Percentiles rank a stretch among this genome's conserved stretches.
phyloP scores from a whole-genome alignment of 345 rosid species.

The Corchorus capsularis region DNA sequence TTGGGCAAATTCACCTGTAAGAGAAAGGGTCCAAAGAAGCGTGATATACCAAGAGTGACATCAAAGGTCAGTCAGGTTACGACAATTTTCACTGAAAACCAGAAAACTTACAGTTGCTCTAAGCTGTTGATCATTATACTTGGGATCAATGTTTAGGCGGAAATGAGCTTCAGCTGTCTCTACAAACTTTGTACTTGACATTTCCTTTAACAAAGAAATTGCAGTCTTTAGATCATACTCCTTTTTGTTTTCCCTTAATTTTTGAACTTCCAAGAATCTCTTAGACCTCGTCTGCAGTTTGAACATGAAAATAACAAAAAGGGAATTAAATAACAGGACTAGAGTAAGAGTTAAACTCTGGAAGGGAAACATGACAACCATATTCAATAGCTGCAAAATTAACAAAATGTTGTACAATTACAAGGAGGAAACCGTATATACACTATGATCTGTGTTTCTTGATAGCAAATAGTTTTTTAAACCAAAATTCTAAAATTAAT shows the following conservation, averaged over 20 bases:
- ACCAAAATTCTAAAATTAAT: slow-evolving; percentile 1
- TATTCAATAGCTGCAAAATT: neutral
- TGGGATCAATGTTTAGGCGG: slow-evolving; percentile 94
- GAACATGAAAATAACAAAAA: slow-evolving; percentile 16
- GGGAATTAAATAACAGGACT: slow-evolving; percentile 23
- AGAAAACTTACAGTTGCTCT: slow-evolving; percentile 78
- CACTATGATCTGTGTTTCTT: neutral
- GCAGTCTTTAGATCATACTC: slow-evolving; percentile 80
- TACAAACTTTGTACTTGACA: slow-evolving; percentile 67
- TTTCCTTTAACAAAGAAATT: slow-evolving; percentile 76
- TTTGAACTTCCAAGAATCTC: slow-evolving; percentile 98
- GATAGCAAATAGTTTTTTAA: neutral
- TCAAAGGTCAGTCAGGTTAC: neutral
- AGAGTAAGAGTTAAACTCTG: too few relatives aligned
- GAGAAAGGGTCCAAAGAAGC: slow-evolving; percentile 15
- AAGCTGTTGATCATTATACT: slow-evolving; percentile 95
- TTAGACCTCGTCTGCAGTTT: slow-evolving; percentile 86
- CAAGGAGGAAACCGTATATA: neutral
- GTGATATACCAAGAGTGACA: neutral
- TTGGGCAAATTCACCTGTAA: slow-evolving; percentile 88
- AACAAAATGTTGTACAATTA: neutral
- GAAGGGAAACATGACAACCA: neutral
- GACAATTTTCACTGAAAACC: neutral
- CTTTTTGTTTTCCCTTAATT: slow-evolving; percentile 78
- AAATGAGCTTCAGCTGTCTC: slow-evolving; percentile 96